phyloP scores from a whole-genome alignment of 1,284 basidiomycete species.

The Xerocomus amazonicus region DNA sequence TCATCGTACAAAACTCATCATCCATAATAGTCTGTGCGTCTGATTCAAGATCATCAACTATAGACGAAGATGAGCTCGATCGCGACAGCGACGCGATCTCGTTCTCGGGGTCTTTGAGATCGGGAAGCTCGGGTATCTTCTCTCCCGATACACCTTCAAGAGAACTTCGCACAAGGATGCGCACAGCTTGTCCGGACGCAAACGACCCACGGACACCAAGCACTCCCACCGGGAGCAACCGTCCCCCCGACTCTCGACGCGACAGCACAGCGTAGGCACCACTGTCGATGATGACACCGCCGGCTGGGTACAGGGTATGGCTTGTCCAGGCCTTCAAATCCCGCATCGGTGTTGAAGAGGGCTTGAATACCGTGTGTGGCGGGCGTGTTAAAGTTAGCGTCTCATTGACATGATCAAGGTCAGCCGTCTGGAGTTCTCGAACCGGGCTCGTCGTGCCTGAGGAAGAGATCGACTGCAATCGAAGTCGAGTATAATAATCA shows the following conservation, averaged over 20 bases:
- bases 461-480: constrained; percentile 33
- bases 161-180: constrained; percentile 63
- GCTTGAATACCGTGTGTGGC: constrained; percentile 85
- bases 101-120: constrained; percentile 30
- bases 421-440: constrained; percentile 23
- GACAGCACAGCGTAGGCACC: constrained; percentile 88
- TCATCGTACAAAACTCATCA: constrained; percentile 26
- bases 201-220: constrained; percentile 85
- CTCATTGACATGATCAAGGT: constrained; percentile 26
- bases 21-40: constrained; percentile 27
- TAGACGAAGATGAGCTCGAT: constrained; percentile 34
- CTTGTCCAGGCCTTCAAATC: constrained; percentile 96
- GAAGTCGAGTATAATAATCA: constrained; percentile 57
- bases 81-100: constrained; percentile 38
- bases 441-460: constrained; percentile 42
- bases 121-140: constrained; percentile 11
- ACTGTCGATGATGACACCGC: constrained; percentile 83
- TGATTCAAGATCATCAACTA: constrained; percentile 33
- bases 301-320: constrained; percentile 87
- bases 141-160: constrained; percentile 27
- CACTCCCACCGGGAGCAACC: constrained; percentile 89
- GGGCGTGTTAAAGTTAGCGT: constrained; percentile 43
- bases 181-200: constrained; percentile 91
- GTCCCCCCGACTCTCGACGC: constrained; percentile 82
- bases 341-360: constrained; percentile 71